Evolutionary conservation across 129 eudicot species (phyloP).

Genomic region (Flaveria brownii): DNA sequence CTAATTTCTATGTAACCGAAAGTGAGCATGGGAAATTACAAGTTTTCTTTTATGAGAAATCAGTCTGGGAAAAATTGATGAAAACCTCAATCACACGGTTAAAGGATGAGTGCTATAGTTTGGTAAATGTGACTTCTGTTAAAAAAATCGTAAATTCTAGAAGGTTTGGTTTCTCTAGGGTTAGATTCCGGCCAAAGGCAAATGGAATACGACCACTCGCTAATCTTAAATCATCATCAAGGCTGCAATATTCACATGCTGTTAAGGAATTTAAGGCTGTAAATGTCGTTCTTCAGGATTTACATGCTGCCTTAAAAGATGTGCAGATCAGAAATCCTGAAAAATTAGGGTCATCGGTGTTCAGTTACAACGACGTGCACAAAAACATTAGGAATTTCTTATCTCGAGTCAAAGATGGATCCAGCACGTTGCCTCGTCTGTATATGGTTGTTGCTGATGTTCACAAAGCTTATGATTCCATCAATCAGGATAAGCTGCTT

Average conservation of each 20-base stretch:
- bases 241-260: constrained; percentile 19
- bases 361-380: constrained; percentile 79
- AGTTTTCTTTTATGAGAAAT: constrained; percentile 56
- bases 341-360: constrained; percentile 80
- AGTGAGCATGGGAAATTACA: constrained; percentile 76
- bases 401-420: constrained; percentile 48
- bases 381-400: constrained; percentile 61
- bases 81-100: constrained; percentile 37
- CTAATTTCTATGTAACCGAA: constrained; percentile 90
- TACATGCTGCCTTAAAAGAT: constrained; percentile 66
- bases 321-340: constrained; percentile 49
- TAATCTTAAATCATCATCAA: constrained; percentile 69
- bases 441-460: constrained; percentile 87
- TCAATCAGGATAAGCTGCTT: constrained; percentile 77
- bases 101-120: constrained; percentile 41
- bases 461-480: constrained; percentile 81
- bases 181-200: constrained; percentile 75
- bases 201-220: constrained; percentile 70
- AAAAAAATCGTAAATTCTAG: constrained; percentile 42
- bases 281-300: constrained; percentile 65
- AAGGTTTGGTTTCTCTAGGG: constrained; percentile 78
- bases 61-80: constrained; percentile 68
- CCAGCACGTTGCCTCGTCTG: constrained; percentile 36
- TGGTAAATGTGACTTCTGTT: constrained; percentile 41
- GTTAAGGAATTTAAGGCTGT: constrained; percentile 52